A percentile compares a stretch with the other conserved stretches of the same genome.
These are phyloP conservation scores for Syzygium aromaticum DNA, from an alignment of 345 rosid species.

Conservation along the genomic window DNA sequence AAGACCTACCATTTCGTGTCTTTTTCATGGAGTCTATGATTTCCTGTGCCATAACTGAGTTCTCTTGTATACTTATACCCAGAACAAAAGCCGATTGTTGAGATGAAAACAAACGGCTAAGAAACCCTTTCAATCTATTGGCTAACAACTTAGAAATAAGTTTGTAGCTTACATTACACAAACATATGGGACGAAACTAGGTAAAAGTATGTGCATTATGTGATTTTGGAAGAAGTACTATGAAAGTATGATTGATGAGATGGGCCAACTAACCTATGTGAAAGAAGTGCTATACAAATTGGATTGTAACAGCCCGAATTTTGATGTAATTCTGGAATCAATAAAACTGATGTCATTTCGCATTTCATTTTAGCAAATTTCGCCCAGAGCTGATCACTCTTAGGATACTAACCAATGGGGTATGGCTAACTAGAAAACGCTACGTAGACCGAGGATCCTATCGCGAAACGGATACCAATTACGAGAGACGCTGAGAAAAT, in stretches of 20 bases:
- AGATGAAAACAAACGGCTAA: accelerated
- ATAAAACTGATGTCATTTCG: too few relatives aligned
- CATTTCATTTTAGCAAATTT: too few relatives aligned
- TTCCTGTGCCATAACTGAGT: not conserved
- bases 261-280: not conserved
- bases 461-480: too few relatives aligned
- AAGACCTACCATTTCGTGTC: not conserved
- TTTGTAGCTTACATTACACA: not conserved
- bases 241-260: not conserved
- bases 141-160: not conserved
- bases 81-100: not conserved
- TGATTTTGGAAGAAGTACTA: not conserved
- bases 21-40: not conserved
- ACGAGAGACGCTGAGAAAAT: too few relatives aligned
- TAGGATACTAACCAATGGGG: too few relatives aligned
- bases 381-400: too few relatives aligned
- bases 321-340: too few relatives aligned
- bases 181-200: not conserved
- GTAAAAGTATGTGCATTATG: not conserved
- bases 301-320: too few relatives aligned
- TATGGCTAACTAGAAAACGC: too few relatives aligned
- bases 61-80: not conserved
- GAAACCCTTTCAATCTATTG: not conserved
- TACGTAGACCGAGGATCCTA: too few relatives aligned
- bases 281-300: not conserved